Evolutionary conservation across 1,139 yeast genomes (phyloP), one percentile per base, ranked within the genome.

Genomic region (Blastobotrys buckinghamii): DNA sequence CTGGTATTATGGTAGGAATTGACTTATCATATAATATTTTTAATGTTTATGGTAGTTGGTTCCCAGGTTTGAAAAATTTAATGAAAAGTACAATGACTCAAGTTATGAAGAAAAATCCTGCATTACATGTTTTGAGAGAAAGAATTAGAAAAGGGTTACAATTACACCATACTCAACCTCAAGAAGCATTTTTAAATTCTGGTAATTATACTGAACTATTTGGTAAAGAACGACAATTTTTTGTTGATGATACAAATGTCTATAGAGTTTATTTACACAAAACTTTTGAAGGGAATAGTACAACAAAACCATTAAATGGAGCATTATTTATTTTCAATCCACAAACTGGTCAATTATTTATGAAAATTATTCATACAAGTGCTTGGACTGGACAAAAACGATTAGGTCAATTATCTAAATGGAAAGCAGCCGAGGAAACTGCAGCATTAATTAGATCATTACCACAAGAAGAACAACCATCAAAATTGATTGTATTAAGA

Each of bases 371-470:
- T 53, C 98, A 92, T 61, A 88, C 95, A 0, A 85, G 95, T 7
- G 96, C 89, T 1, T 94, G 97, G 95, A 84, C 96, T 1, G 99
- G 99, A 15, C 97, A 94, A 65, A 90, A 89, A 61, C 84, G 97
- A 59, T 74, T 92, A 56, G 87, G 95, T 27, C 97, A 92, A 64
- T 72, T 94, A 54, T 94, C 97, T 0, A 92, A 92, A 64, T 94
- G 98, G 98, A 92, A 92, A 65, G 84, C 97, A 1, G 98, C 98
- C 0, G 99, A 94, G 67, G 98, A 92, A 68, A 95, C 89, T 24
- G 92, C 96, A 10, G 96, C 96, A 0, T 72, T 92, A 55, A 77
- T 92, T 24, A 75, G 97, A 44, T 87, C 97, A 0, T 69, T 92
- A 51, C 97, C 97, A 0, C 76, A 80, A 49, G 97, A 92, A 63